Base-by-base conservation (phyloP, 495 filamentous ascomycete species). In the Penicillium egyptiacum region DNA sequence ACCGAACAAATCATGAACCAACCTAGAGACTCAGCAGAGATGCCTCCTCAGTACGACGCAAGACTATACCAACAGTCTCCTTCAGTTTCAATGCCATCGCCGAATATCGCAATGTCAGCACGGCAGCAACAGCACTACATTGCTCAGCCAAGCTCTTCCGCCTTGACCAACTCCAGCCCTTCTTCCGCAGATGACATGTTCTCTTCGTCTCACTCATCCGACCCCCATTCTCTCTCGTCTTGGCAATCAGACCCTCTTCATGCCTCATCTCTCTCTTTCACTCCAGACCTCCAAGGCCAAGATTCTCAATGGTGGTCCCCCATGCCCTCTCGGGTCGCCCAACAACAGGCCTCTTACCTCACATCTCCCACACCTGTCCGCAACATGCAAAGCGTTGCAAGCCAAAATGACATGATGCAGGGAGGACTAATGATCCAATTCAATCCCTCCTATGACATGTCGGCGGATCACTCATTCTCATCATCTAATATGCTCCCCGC, bases 351-450 rank as follows among this genome's bases (percentile, higher is more conserved):
- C 50, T 63, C 71, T 17, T 79, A 77, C 51, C 73, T 72, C 33
- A 50, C 67, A 52, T 73, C 74, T 6, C 70, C 75, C 3, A 51
- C 66, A n/a, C 66, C 70, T 31, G 66, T 74, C 39, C 63, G 64
- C 47, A 56, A 67, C 12, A 67, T 75, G 50, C 68, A 70, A 57
- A 63, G 44, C 46, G 55, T 69, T 40, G 57, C 61, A n/a, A 62
- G 56, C 41, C 73, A 70, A 46, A 70, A 70, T 61, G 70, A 74
- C 47, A 64, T 77, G 55, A 70, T 77, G 57, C 71, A 75, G 65
- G 73, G 70, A 19, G 75, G 76, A 8, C 70, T 79, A 30, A 78
- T 80, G 76, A 78, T 79, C 40, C 75, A 79, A 57, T 62, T 77
- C 46, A 68, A 75, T 54, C 67, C 70, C 16, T 71, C 77, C 25